Evolutionary conservation across 2,329 filamentous ascomycete genomes (phyloP), one percentile per base, ranked within the genome.

Genomic region (Pseudopithomyces maydicus): DNA sequence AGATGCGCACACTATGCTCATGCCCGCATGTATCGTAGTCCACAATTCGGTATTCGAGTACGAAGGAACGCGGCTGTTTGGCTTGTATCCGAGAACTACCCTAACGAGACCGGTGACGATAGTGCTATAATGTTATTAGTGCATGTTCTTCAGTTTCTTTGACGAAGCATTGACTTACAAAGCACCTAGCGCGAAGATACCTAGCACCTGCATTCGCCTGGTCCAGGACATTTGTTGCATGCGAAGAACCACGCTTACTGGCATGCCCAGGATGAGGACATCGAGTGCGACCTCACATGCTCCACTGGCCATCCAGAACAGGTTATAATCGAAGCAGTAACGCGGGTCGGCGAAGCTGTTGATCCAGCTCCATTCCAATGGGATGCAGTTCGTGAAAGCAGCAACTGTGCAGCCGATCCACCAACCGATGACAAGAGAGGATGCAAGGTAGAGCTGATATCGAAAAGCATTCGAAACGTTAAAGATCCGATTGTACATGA

Each of bases 401-500:
- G 54, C 46, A 22, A 56, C 54, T 3, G 54, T 56, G 42, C 54
- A 56, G 17, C 54, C 54, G 10, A 56, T 33, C 54, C 54, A 56
- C 54, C 54, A 56, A 1, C 39, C 54, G 3, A 47, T 17, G n/a
- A 56, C 46, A 10, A 56, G 39, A 5, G 12, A 19, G 7, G 29
- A 39, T 4, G 48, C 41, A 17, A 42, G 6, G 26, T 42, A 56
- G 12, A 56, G 41, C 22, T 56, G 54, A 14, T 6, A 39, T 5
- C 48, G 39, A 38, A 56, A 56, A 2, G 54, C 38, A 6, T 51
- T 39, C 26, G 38, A 46, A 11, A 56, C 47, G 33, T 52, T 51
- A 23, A 56, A 56, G 19, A 56, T 51, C 20, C 54, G 54, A 20
- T 52, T 51, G n/a, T 56, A 56, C 54, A 56, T 56, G 26, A 56